Conservation (phyloP, 345 rosid genomes). For the Lepidium didymum region DNA sequence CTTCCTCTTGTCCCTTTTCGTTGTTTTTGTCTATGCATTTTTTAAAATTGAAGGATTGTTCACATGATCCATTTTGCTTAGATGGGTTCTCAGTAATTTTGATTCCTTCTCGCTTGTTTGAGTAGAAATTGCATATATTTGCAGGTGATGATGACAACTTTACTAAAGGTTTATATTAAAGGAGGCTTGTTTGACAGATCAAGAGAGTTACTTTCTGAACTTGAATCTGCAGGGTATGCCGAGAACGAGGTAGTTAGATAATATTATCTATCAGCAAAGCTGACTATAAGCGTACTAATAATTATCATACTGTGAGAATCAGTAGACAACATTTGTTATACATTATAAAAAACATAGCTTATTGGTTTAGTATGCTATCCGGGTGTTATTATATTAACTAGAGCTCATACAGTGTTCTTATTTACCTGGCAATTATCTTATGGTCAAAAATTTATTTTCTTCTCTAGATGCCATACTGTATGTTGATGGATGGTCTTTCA, state of each 20-base stretch:
- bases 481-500: conserved; percentile 84
- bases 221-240: conserved; percentile 66
- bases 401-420: neutral
- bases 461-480: conserved; percentile 81
- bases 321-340: neutral
- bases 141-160: conserved; percentile 85
- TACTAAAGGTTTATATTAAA: conserved; percentile 78
- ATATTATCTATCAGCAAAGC: neutral
- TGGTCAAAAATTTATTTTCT: neutral
- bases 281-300: neutral
- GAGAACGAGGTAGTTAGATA: conserved; percentile 57
- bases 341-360: neutral
- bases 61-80: neutral
- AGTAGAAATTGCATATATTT: conserved; percentile 17
- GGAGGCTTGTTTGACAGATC: conserved; percentile 88
- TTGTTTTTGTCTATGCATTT: neutral
- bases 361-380: neutral
- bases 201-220: conserved; percentile 52
- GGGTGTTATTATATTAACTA: neutral
- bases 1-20: neutral
- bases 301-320: neutral
- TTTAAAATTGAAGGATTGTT: neutral
- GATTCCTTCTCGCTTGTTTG: neutral
- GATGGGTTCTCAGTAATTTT: neutral
- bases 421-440: neutral